Conservation (phyloP, 768 basidiomycete species). For the Chalciporus chontae region DNA sequence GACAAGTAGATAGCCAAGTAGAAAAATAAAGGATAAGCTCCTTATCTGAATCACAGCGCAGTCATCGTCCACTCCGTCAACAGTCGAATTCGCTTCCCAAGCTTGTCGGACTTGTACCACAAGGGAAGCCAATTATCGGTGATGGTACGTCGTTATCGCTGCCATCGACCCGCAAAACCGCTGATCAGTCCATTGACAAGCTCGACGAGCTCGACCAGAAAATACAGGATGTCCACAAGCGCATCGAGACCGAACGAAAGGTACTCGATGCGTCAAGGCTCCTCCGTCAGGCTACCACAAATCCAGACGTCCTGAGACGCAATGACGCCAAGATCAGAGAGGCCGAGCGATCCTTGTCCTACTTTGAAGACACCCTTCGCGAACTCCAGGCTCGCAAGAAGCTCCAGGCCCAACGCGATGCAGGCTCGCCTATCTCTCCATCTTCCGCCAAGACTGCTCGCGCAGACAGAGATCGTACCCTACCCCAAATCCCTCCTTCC, state of each 20-base stretch:
- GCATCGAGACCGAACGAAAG: slow-evolving; percentile 91
- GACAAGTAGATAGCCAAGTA: slow-evolving; percentile 28
- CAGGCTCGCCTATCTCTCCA: slow-evolving; percentile 34
- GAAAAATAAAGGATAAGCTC: slow-evolving; percentile 12
- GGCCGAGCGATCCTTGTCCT: slow-evolving; percentile 76
- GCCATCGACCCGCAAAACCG: not conserved
- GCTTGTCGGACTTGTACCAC: slow-evolving; percentile 12
- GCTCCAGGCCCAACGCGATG: slow-evolving; percentile 51
- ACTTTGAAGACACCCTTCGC: slow-evolving; percentile 83
- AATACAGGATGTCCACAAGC: slow-evolving; percentile 86
- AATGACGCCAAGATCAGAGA: slow-evolving; percentile 86
- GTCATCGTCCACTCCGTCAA: slow-evolving; percentile 13
- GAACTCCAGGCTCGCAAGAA: slow-evolving; percentile 79
- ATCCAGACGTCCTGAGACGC: slow-evolving; percentile 79
- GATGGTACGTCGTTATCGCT: slow-evolving; percentile 27
- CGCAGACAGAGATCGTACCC: slow-evolving; percentile 31
- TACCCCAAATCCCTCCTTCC: slow-evolving; percentile 51
- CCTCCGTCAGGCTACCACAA: slow-evolving; percentile 77
- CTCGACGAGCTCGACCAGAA: slow-evolving; percentile 80
- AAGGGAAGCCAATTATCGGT: slow-evolving; percentile 18
- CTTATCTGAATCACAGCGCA: slow-evolving; percentile 29
- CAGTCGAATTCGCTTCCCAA: slow-evolving; percentile 2
- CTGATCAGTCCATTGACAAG: slow-evolving; percentile 15
- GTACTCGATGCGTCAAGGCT: slow-evolving; percentile 81
- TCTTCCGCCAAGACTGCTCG: slow-evolving; percentile 18